phyloP scores from a whole-genome alignment of 2,329 filamentous ascomycete species.

The Achaetomium macrosporum region DNA sequence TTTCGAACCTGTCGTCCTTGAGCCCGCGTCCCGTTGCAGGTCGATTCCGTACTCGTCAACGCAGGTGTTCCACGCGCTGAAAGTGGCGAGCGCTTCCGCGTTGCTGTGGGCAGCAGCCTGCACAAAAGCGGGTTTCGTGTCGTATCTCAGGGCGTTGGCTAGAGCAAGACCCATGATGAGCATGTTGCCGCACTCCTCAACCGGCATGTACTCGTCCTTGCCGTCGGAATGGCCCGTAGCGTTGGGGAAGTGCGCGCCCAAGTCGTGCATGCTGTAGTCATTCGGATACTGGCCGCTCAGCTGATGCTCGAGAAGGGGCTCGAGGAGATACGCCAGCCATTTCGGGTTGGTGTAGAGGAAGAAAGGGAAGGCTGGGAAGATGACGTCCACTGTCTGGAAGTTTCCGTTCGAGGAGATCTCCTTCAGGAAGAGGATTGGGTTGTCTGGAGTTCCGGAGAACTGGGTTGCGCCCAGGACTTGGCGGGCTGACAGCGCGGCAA shows the following conservation, averaged over 20 bases:
- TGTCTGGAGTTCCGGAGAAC: slow-evolving; percentile 65
- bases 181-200: slow-evolving; percentile 71
- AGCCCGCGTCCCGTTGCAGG: not conserved
- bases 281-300: slow-evolving; percentile 80
- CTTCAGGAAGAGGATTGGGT: slow-evolving; percentile 72
- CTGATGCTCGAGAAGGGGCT: slow-evolving; percentile 76
- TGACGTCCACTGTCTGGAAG: slow-evolving; percentile 80
- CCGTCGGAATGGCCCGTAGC: slow-evolving; percentile 68
- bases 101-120: not conserved
- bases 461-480: slow-evolving; percentile 75
- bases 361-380: slow-evolving; percentile 81
- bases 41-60: slow-evolving; percentile 27
- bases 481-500: slow-evolving; percentile 69
- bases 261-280: slow-evolving; percentile 71
- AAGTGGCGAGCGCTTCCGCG: slow-evolving; percentile 7
- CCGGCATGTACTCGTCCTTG: slow-evolving; percentile 67
- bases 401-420: slow-evolving; percentile 84
- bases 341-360: slow-evolving; percentile 79
- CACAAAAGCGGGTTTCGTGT: slow-evolving; percentile 48
- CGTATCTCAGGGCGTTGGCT: slow-evolving; percentile 66
- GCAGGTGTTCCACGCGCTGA: slow-evolving; percentile 13
- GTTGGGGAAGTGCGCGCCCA: slow-evolving; percentile 68
- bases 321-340: slow-evolving; percentile 73
- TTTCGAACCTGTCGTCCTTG: slow-evolving; percentile 14
- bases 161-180: slow-evolving; percentile 73